These are phyloP conservation scores for Yarrowia keelungensis DNA, from an alignment of 805 yeast species.

Conservation along the genomic window DNA sequence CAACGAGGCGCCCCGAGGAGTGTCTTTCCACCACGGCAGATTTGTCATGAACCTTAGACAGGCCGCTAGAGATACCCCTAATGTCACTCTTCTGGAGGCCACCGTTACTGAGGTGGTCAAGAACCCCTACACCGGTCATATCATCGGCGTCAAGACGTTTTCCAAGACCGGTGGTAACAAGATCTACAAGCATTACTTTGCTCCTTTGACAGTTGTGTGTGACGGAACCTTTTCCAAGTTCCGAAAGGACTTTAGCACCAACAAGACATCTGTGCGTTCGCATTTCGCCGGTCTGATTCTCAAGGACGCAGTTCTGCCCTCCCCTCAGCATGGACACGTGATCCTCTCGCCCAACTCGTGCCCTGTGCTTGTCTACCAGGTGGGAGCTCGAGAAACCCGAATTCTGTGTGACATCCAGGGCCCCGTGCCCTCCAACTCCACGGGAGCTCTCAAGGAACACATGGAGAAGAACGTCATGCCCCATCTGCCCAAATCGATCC, in stretches of 20 bases:
- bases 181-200: constrained; percentile 54
- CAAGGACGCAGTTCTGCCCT: constrained; percentile 75
- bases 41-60: constrained; percentile 78
- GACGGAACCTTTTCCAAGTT: constrained; percentile 96
- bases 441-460: constrained; percentile 66
- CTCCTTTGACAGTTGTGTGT: constrained; percentile 75
- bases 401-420: constrained; percentile 87
- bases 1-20: constrained; percentile 56
- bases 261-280: constrained; percentile 73
- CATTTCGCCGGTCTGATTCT: constrained; percentile 87
- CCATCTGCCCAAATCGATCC: constrained; percentile 65
- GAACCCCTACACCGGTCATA: constrained; percentile 59
- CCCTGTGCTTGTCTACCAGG: constrained; percentile 89
- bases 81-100: constrained; percentile 82
- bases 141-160: constrained; percentile 69
- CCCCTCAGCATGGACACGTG: constrained; percentile 84
- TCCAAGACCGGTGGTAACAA: constrained; percentile 47
- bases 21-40: constrained; percentile 91
- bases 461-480: constrained; percentile 67
- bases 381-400: constrained; percentile 80
- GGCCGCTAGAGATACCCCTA: constrained; percentile 71
- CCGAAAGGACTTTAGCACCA: constrained; percentile 72
- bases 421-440: constrained; percentile 70
- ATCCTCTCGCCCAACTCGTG: constrained; percentile 78
- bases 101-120: constrained; percentile 73